Evolutionary conservation across 2,329 filamentous ascomycete species (phyloP).

Genomic region (Fusarium sublunatum): DNA sequence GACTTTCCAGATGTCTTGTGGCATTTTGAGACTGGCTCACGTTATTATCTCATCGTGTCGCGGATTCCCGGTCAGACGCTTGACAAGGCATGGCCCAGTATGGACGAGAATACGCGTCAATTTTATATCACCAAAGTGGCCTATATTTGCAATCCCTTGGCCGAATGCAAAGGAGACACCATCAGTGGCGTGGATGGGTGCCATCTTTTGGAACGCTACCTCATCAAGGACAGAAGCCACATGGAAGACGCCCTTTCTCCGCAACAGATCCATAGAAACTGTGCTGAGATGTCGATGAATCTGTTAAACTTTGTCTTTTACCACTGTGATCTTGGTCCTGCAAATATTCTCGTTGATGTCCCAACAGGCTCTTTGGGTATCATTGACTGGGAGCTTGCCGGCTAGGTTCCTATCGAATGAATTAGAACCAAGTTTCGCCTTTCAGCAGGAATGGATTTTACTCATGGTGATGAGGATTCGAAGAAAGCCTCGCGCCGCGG

Average conservation of each 20-base stretch:
- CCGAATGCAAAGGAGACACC: too few species aligned
- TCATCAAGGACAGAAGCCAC: too few species aligned
- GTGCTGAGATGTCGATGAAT: conserved; percentile 31
- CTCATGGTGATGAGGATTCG: conserved; percentile 13
- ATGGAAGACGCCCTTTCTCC: conserved; percentile 26
- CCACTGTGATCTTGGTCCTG: conserved; percentile 36
- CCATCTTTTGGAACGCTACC: too few species aligned
- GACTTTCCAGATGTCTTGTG: too few species aligned
- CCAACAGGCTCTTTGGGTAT: conserved; percentile 24
- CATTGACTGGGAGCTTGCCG: conserved; percentile 37
- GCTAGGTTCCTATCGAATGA: conserved; percentile 32
- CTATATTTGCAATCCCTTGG: too few species aligned
- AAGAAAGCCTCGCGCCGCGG: conserved; percentile 7
- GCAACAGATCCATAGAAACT: conserved; percentile 26
- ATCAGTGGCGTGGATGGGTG: too few species aligned
- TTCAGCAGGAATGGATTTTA: conserved; percentile 10
- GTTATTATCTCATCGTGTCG: too few species aligned
- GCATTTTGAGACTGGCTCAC: too few species aligned
- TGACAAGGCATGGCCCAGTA: too few species aligned
- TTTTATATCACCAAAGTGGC: too few species aligned
- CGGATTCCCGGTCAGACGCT: too few species aligned
- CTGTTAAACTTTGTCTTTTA: conserved; percentile 32
- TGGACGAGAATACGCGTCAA: too few species aligned
- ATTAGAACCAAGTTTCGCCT: conserved; percentile 14
- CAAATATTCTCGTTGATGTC: conserved; percentile 21